These are phyloP conservation scores for Phytophthora capsici DNA, from an alignment of 352 stramenopile species.

Conservation along the genomic window DNA sequence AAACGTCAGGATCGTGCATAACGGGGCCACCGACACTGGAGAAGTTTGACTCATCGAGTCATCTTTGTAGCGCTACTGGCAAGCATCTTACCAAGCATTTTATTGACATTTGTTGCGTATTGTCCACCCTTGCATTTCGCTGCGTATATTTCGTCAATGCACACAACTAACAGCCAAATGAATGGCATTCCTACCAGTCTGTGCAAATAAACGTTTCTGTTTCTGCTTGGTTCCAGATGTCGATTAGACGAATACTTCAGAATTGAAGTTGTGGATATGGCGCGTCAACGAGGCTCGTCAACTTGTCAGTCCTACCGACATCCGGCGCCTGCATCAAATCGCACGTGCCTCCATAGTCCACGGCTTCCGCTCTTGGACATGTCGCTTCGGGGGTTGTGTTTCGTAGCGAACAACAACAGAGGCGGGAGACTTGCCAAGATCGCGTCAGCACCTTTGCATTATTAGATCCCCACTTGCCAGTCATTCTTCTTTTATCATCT, in stretches of 20 bases:
- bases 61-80: no score
- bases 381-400: slow-evolving; percentile 22
- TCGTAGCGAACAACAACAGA: background rate
- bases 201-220: slow-evolving; percentile 5
- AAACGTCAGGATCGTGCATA: background rate
- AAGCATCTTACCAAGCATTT: no score
- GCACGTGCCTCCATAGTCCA: background rate
- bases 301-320: slow-evolving; percentile 1
- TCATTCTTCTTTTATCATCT: slow-evolving; percentile 21
- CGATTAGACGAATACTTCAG: slow-evolving; percentile 36
- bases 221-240: slow-evolving; percentile 20
- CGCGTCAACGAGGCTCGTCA: slow-evolving; percentile 1
- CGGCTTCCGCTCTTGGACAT: slow-evolving; percentile 18
- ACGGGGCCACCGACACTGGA: background rate
- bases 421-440: background rate
- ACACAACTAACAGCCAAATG: background rate
- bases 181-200: background rate
- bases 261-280: slow-evolving; percentile 27
- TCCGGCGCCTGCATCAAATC: background rate
- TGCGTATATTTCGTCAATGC: background rate
- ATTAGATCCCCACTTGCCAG: background rate
- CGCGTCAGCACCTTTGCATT: background rate
- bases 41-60: no score
- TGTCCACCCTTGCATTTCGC: background rate
- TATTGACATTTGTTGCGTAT: background rate